Base-by-base conservation (phyloP, 2,329 filamentous ascomycete genomes). In the Drechslerella stenobrocha region DNA sequence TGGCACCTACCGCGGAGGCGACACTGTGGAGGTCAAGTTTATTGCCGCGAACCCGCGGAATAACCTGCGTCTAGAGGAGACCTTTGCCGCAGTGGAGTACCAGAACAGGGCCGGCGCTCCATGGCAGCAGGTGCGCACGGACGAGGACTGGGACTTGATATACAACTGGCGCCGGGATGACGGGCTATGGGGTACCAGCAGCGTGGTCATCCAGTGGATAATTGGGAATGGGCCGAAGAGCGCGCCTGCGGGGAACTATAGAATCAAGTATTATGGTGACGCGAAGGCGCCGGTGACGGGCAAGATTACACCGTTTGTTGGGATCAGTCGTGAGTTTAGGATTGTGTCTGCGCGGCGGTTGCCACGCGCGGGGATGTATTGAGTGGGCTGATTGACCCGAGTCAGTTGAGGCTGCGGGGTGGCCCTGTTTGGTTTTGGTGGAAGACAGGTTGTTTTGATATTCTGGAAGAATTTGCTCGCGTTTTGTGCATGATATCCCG, bases 41-140 rank as follows among this genome's bases (percentile, higher is more conserved):
- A 83, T 92, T 1, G 92, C 87, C 13, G 91, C 91, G 0, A 96
- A 96, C 73, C 92, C 92, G 13, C 83, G 92, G 26, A 96, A 96
- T 75, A 88, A 96, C 70, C 82, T 96, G 26, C 83, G 85, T 1
- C 83, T 89, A 1, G 91, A 89, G 73, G 81, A 80, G 1, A 95
- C 90, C 0, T 96, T 85, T 76, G 86, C 86, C 0, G 83, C 87
- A 0, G 82, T 96, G 0, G 90, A 96, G 78, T 80, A 79, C 73
- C n/a, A 53, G 22, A 79, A 83, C 28, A 30, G 70, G 72, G 2
- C 37, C 15, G 37, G 37, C 35, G 73, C 74, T 57, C 77, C 72
- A 24, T 96, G 92, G 92, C 77, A 76, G 5, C 80, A 79, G 37
- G 82, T 93, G 1, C 81, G 84, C 13, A 83, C 85, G 64, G 92